Evolutionary conservation across 495 filamentous ascomycete species (phyloP), one percentile per base, ranked within the genome.

Genomic region (Pseudomonodictys pantanalensis): DNA sequence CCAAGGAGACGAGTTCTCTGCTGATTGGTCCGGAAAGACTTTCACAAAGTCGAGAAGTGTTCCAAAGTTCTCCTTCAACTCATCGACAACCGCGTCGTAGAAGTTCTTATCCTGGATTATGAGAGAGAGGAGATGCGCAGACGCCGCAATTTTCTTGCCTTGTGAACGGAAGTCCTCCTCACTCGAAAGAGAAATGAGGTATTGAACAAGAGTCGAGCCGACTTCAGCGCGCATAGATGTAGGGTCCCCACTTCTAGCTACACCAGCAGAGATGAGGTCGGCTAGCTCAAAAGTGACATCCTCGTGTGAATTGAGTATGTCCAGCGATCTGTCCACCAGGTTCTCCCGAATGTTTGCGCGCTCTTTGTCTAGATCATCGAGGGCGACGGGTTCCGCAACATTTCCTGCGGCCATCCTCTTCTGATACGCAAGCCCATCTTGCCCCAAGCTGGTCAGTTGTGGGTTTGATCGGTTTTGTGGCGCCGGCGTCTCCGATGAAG

Each of bases 221-320:
- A 96, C 88, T 51, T 92, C 89, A 47, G 81, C 80, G 26, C 86
- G 81, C 70, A 85, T 80, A 8, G 77, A 74, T 10, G 84, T 80
- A 2, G 85, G 83, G 53, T 86, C 84, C 26, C 76, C 71, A 9
- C 84, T 79, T 66, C 88, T 92, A 51, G 83, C 79, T 11, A 92
- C 82, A 4, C 88, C 86, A 18, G 86, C 85, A 43, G 79, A 79
- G 52, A 99, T 91, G 15, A 99, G 77, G 56, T 95, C 92, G 1
- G 90, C 81, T 53, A 99, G 77, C 66, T 97, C 91, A 64, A 96
- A 95, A 2, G 95, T 96, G 3, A 92, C 86, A 64, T 90, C 87
- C 23, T 88, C 83, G 58, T 97, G 91, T 52, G 86, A 84, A 66
- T 90, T 88, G 35, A 97, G 81, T 47, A 97, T 84, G 71, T 97